Evolutionary conservation across 208 protist genomes (phyloP).

Genomic region (Porcisia hertigi): DNA sequence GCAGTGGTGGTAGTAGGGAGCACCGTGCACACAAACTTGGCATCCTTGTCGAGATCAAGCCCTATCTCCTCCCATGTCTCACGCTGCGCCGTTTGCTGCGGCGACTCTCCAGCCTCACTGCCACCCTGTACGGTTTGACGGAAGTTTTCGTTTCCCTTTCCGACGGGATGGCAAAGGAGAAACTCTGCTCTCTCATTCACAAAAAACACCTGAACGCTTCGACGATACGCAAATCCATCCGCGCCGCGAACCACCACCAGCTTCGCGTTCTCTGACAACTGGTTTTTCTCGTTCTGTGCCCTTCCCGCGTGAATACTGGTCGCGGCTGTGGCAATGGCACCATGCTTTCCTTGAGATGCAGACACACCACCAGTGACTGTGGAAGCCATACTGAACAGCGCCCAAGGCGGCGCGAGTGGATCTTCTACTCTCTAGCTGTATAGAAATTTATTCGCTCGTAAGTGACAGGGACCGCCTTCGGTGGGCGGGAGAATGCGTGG

Average conservation of each 20-base stretch:
- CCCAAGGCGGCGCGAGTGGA: not conserved
- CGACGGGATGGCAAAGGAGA: slow-evolving; percentile 35
- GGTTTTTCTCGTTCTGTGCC: not conserved
- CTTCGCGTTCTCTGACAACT: not conserved
- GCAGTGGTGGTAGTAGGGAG: not conserved
- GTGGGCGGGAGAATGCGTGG: not conserved
- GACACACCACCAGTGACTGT: not conserved
- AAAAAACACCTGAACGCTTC: slow-evolving; percentile 50
- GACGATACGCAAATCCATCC: slow-evolving; percentile 25
- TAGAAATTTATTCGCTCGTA: not conserved
- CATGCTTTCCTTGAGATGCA: not conserved
- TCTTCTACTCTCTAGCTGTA: not conserved
- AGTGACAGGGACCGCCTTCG: not conserved
- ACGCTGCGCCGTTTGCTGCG: slow-evolving; percentile 32
- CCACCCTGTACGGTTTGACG: slow-evolving; percentile 56
- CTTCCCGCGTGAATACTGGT: not conserved
- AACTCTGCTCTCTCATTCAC: slow-evolving; percentile 38
- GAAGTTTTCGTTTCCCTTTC: slow-evolving; percentile 19
- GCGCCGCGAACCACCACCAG: slow-evolving; percentile 15
- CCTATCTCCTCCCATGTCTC: slow-evolving; percentile 58
- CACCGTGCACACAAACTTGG: slow-evolving; percentile 33
- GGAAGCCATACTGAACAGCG: not conserved
- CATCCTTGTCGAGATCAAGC: slow-evolving; percentile 13
- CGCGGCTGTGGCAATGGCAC: too few species aligned
- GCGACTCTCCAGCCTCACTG: slow-evolving; percentile 25